Evolutionary conservation across 148 eudicot genomes (phyloP).

Genomic region (Camellia sinensis): DNA sequence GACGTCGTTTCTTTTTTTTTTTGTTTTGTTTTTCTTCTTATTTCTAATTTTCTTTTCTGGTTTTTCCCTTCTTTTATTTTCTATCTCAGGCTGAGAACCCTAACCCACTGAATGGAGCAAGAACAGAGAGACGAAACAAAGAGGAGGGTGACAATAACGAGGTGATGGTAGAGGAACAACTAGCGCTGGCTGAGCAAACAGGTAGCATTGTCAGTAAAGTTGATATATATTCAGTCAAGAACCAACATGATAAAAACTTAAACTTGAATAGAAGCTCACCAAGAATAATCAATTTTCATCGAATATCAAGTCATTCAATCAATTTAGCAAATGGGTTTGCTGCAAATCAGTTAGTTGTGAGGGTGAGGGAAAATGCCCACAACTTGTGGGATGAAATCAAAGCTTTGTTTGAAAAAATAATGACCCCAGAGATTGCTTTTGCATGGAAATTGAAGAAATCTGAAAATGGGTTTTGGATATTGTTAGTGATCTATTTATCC

Average conservation of each 20-base stretch:
- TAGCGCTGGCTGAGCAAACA: conserved; percentile 54
- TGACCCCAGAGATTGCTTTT: background rate
- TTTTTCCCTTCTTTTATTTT: too few species aligned
- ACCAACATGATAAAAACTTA: too few species aligned
- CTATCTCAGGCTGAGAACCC: too few species aligned
- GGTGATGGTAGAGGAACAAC: conserved; percentile 32
- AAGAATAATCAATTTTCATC: conserved; percentile 15
- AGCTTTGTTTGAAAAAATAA: background rate
- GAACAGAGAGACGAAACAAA: too few species aligned
- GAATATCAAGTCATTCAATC: background rate
- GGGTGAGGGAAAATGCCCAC: too few species aligned
- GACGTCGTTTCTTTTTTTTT: too few species aligned
- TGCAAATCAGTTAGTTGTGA: too few species aligned
- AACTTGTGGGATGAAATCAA: background rate
- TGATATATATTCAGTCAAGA: background rate
- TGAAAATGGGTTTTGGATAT: background rate
- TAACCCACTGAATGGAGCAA: too few species aligned
- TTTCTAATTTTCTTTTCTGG: too few species aligned
- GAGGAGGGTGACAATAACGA: too few species aligned
- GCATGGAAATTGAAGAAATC: background rate
- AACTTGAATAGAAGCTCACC: too few species aligned
- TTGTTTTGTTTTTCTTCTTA: too few species aligned
- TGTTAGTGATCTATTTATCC: background rate
- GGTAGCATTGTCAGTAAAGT: conserved; percentile 46
- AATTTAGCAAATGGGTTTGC: conserved; percentile 12